Base-by-base conservation (phyloP, 768 basidiomycete species). In the Termitomyces sp. region DNA sequence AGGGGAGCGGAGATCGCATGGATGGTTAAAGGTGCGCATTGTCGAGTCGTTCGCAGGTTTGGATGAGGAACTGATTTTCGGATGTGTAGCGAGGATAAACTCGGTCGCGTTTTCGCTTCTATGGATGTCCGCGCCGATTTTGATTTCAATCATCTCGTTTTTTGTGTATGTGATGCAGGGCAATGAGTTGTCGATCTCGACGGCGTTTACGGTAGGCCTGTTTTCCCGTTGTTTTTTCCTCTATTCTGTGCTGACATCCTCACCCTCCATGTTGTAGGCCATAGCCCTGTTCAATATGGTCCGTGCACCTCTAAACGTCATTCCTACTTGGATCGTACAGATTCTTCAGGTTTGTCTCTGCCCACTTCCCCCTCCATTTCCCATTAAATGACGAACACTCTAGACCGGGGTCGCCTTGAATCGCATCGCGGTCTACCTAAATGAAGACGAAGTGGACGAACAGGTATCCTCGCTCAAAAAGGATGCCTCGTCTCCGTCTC, bases 241-340 rank as follows among this genome's bases (percentile, higher is more conserved):
- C 6, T 26, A 49, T 19, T 7, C 12, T 17, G 14, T 54, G 17
- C n/a, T 17, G 35, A 32, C 17, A 38, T 49, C 26, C 19, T 10
- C 30, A 35, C 32, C 57, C 38, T 26, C 48, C 21, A 3, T 1
- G 37, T 53, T 19, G 2, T 48, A 87, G 81, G 76, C 92, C 0
- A 88, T 97, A 35, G 81, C 91, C 0, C 68, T 96, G 42, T 96
- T 96, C 69, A 77, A 77, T 45, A 93, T 97, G 93, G 77, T 97
- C 62, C 79, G 87, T 32, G 66, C 75, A 19, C 92, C 93, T 0
- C 71, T 94, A 45, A 90, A 90, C 61, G 78, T 89, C 28, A 84
- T 96, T 46, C 93, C 93, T 0, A 74, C 81, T 8, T 93, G 83
- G 77, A 81, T 89, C 45, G 87, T 94, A 8, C 83, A 89, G 46